phyloP scores from a whole-genome alignment of 345 rosid species.

The Schrenkiella parvula region DNA sequence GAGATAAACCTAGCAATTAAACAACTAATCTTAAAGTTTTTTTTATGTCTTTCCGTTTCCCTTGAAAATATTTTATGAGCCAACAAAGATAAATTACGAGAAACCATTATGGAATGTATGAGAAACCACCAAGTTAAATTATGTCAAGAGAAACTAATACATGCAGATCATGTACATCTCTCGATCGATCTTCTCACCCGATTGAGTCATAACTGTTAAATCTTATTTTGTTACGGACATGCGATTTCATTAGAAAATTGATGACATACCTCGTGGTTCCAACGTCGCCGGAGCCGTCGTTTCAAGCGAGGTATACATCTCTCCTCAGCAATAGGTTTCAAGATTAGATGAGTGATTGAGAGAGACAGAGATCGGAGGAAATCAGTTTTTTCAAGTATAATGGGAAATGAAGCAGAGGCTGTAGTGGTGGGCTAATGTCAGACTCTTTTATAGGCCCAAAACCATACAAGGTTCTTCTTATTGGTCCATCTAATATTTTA shows the following conservation, averaged over 20 bases:
- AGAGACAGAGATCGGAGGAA: not conserved
- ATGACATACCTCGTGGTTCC: constrained; percentile 12
- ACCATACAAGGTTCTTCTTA: not conserved
- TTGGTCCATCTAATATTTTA: not conserved
- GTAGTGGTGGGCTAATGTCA: not conserved
- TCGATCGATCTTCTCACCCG: not conserved
- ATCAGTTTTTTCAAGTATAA: not conserved
- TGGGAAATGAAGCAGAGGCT: not conserved
- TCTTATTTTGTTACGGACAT: not conserved
- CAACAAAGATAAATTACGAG: not conserved
- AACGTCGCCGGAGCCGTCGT: constrained; percentile 23
- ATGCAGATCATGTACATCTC: not conserved
- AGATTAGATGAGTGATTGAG: not conserved
- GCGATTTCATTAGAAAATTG: not conserved
- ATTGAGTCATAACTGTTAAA: not conserved
- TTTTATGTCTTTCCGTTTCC: not conserved
- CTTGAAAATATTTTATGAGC: not conserved
- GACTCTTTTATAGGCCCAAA: constrained; percentile 12
- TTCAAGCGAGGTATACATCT: constrained; percentile 20
- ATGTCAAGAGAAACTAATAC: not conserved
- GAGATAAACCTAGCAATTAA: not conserved
- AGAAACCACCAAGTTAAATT: too few species aligned
- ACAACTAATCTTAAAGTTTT: not conserved
- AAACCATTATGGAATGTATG: too few species aligned
- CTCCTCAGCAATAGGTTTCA: not conserved